A percentile compares a stretch with the other conserved stretches of the same genome.
Evolutionary conservation across 768 basidiomycete species (phyloP).

Genomic region (Mrakia hoshinonis): DNA sequence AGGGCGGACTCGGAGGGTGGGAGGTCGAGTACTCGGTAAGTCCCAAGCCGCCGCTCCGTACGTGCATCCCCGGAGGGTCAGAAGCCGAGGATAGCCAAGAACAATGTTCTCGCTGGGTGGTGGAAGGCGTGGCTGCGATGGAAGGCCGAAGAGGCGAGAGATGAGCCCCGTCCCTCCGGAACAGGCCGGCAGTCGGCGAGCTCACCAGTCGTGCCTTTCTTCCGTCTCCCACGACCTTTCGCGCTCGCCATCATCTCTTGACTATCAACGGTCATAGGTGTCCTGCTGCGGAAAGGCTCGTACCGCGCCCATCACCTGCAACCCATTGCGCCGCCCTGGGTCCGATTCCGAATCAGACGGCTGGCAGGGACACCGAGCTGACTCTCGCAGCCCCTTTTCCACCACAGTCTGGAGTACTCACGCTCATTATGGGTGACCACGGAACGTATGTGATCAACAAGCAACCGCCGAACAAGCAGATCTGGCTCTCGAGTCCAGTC

Average conservation of each 20-base stretch:
- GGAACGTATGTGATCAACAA: constrained; percentile 96
- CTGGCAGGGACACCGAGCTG: too few species aligned
- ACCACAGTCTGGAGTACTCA: constrained; percentile 79
- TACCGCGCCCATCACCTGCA: too few species aligned
- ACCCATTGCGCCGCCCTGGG: too few species aligned
- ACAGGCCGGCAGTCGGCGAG: too few species aligned
- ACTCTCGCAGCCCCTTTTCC: neutral
- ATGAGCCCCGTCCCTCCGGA: too few species aligned
- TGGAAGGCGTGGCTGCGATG: too few species aligned
- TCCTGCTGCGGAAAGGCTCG: constrained; percentile 25
- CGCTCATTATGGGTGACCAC: constrained; percentile 58
- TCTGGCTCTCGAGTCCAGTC: constrained; percentile 81
- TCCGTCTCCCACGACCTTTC: too few species aligned
- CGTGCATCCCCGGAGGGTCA: neutral
- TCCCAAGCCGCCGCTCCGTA: neutral
- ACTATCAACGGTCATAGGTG: neutral
- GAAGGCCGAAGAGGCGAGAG: too few species aligned
- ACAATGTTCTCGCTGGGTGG: too few species aligned
- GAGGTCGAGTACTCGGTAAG: constrained; percentile 83
- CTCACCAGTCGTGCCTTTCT: too few species aligned
- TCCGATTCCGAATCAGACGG: too few species aligned
- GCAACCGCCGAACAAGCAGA: constrained; percentile 94
- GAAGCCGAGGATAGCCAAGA: neutral
- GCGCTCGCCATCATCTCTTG: neutral
- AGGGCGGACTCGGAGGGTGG: constrained; percentile 48